Conservation (phyloP, 2,329 filamentous ascomycete species). For the Arthrocladium fulminans region DNA sequence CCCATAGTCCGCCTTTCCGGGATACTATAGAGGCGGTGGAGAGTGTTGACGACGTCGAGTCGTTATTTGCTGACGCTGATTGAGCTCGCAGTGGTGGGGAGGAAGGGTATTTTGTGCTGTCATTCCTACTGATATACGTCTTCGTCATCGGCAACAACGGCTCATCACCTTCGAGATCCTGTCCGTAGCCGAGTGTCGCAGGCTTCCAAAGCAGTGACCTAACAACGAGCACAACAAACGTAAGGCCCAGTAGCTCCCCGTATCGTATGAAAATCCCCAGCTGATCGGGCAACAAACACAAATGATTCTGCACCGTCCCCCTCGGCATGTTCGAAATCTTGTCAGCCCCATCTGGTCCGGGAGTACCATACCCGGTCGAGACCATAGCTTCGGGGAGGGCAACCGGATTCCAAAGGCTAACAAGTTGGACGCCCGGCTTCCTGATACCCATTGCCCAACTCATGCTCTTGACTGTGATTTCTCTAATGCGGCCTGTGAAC, state of each 20-base stretch:
- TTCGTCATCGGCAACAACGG: constrained; percentile 25
- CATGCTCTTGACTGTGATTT: constrained; percentile 92
- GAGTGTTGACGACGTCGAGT: neutral
- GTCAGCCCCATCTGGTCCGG: neutral
- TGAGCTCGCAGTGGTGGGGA: constrained; percentile 15
- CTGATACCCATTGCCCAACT: constrained; percentile 95
- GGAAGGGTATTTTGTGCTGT: constrained; percentile 22
- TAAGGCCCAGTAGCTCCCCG: constrained; percentile 50
- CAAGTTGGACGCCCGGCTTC: constrained; percentile 74
- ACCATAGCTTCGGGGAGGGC: constrained; percentile 41
- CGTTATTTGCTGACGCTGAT: neutral
- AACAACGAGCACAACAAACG: constrained; percentile 35
- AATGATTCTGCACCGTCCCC: constrained; percentile 70
- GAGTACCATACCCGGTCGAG: constrained; percentile 1
- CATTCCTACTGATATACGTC: constrained; percentile 26
- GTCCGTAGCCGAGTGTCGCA: constrained; percentile 18
- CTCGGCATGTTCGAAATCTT: constrained; percentile 17
- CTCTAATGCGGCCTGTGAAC: constrained; percentile 53
- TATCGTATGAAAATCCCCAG: constrained; percentile 77
- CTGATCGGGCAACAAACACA: constrained; percentile 86
- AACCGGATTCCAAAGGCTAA: constrained; percentile 87
- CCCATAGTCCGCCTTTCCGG: constrained; percentile 15
- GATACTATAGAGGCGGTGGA: constrained; percentile 14
- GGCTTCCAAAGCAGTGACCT: constrained; percentile 11
- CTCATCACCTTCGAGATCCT: constrained; percentile 23